These are phyloP conservation scores for Suillus ampliporus DNA, from an alignment of 768 basidiomycete genomes.

Conservation along the genomic window DNA sequence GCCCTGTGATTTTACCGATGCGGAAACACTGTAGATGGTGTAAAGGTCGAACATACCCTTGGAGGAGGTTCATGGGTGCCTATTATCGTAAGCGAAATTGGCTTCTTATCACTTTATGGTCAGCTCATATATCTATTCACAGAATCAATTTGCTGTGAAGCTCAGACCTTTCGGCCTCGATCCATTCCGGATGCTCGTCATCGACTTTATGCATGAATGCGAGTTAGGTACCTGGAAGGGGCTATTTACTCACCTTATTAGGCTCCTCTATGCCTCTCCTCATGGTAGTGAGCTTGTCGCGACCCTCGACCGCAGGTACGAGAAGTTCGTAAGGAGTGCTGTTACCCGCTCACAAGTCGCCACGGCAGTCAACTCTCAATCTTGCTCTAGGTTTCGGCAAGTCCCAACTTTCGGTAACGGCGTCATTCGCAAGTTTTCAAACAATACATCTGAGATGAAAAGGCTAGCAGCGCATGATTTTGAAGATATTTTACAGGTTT, in stretches of 20 bases:
- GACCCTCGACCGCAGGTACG: slow-evolving; percentile 32
- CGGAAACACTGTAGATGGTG: slow-evolving; percentile 20
- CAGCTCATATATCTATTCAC: too few relatives aligned
- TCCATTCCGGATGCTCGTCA: slow-evolving; percentile 31
- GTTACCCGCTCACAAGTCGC: background rate
- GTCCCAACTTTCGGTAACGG: slow-evolving; percentile 28
- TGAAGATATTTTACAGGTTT: slow-evolving; percentile 49
- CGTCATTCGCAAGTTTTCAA: slow-evolving; percentile 42
- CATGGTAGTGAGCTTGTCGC: slow-evolving; percentile 13
- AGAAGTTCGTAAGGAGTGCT: background rate
- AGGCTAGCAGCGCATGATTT: slow-evolving; percentile 45
- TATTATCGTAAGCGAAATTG: slow-evolving; percentile 14
- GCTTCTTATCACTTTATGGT: background rate
- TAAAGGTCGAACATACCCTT: slow-evolving; percentile 10
- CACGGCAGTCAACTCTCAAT: background rate
- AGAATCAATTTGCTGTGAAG: slow-evolving; percentile 34
- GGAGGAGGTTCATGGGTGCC: slow-evolving; percentile 17
- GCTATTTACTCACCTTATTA: slow-evolving; percentile 43
- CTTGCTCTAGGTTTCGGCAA: slow-evolving; percentile 19
- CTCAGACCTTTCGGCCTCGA: slow-evolving; percentile 23
- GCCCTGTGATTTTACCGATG: slow-evolving; percentile 12
- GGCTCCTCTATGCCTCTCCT: slow-evolving; percentile 30
- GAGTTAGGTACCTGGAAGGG: slow-evolving; percentile 47
- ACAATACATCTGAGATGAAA: slow-evolving; percentile 42
- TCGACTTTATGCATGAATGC: slow-evolving; percentile 48